Percentiles rank a stretch among this genome's conserved stretches.
phyloP scores from a whole-genome alignment of 73 alveolate genomes.

The Stentor roeselii region DNA sequence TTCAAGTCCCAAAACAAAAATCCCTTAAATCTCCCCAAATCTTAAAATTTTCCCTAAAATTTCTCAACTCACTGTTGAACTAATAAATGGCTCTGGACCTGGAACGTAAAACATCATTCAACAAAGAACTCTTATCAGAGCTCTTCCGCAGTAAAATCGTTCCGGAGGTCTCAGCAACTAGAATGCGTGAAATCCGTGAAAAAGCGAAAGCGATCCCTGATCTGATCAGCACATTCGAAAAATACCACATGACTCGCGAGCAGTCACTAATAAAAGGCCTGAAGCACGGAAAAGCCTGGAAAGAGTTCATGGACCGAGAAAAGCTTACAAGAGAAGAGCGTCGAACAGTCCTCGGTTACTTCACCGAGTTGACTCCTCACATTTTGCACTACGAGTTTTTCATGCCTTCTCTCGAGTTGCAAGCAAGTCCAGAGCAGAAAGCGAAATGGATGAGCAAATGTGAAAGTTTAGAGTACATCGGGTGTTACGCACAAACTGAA shows the following conservation, averaged over 20 bases:
- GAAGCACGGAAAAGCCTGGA: conserved; percentile 5
- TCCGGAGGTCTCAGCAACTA: not conserved
- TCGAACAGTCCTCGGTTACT: not conserved
- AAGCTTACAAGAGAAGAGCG: conserved; percentile 11
- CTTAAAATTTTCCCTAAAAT: no score
- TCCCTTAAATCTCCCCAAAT: no score
- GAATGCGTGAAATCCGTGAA: conserved; percentile 13
- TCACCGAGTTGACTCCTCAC: not conserved
- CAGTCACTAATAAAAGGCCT: not conserved
- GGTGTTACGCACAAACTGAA: conserved; percentile 83
- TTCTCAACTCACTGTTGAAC: no score
- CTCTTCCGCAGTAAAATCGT: not conserved
- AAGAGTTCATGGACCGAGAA: conserved; percentile 13
- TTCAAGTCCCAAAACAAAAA: no score
- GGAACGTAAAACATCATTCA: not conserved
- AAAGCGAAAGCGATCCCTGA: conserved; percentile 1
- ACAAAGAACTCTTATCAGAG: not conserved
- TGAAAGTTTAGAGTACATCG: conserved; percentile 46
- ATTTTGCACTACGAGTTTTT: conserved; percentile 12
- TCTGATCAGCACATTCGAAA: not conserved
- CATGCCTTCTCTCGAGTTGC: conserved; percentile 6
- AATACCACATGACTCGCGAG: not conserved
- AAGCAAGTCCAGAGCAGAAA: conserved; percentile 55
- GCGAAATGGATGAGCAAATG: conserved; percentile 44
- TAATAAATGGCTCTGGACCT: not conserved